Percentiles rank a stretch among this genome's conserved stretches.
These are phyloP conservation scores for Penicillium herquei DNA, from an alignment of 495 filamentous ascomycete genomes.

Conservation along the genomic window DNA sequence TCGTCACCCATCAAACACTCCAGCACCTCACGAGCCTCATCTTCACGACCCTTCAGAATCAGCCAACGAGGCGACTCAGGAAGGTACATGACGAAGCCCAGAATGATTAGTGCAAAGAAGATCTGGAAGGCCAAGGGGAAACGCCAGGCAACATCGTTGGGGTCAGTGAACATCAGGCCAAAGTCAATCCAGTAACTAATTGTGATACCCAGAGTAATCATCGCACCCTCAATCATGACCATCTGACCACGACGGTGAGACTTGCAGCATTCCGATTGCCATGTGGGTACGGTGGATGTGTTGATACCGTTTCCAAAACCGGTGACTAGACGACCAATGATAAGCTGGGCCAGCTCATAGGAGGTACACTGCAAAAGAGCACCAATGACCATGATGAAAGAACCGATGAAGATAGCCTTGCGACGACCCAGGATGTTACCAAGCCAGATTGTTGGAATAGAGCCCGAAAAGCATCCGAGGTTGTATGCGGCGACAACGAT, in stretches of 20 bases:
- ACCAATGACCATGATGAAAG: slow-evolving; percentile 56
- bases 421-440: slow-evolving; percentile 59
- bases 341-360: slow-evolving; percentile 60
- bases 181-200: slow-evolving; percentile 77
- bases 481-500: slow-evolving; percentile 66
- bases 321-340: slow-evolving; percentile 60
- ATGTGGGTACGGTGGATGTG: slow-evolving; percentile 68
- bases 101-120: slow-evolving; percentile 61
- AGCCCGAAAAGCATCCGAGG: slow-evolving; percentile 63
- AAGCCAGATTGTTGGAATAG: slow-evolving; percentile 56
- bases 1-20: slow-evolving; percentile 56
- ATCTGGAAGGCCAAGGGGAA: slow-evolving; percentile 75
- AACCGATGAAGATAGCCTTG: slow-evolving; percentile 56
- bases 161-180: slow-evolving; percentile 63
- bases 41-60: slow-evolving; percentile 63
- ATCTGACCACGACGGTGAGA: slow-evolving; percentile 71
- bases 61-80: slow-evolving; percentile 78
- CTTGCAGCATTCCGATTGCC: slow-evolving; percentile 75
- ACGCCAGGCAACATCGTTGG: slow-evolving; percentile 66
- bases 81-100: slow-evolving; percentile 59
- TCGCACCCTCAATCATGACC: slow-evolving; percentile 75
- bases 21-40: slow-evolving; percentile 64
- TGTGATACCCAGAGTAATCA: slow-evolving; percentile 71
- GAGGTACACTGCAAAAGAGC: slow-evolving; percentile 63
- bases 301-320: slow-evolving; percentile 65